Base-by-base conservation (phyloP, 169 alveolate genomes). In the Babesia divergens region DNA sequence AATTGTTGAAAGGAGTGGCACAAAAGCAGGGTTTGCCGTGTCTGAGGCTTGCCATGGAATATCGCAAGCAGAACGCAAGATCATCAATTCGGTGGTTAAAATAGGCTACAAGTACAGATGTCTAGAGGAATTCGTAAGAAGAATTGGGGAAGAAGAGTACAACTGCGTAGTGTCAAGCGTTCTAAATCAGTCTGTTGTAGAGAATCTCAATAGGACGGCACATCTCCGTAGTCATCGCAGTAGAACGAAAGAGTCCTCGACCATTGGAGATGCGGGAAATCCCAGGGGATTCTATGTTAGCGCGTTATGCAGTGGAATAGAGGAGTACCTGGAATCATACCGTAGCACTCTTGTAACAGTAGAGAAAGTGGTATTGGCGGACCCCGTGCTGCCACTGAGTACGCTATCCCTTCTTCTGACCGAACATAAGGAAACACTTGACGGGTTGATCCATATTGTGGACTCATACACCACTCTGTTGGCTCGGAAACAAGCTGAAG, bases 231-330 rank as follows among this genome's bases (percentile, higher is more conserved):
- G n/a, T n/a, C n/a, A n/a, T n/a, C n/a, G n/a, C n/a, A n/a, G n/a
- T n/a, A n/a, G n/a, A n/a, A n/a, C n/a, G n/a, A n/a, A n/a, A n/a
- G n/a, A n/a, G n/a, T n/a, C n/a, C n/a, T 77, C 71, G 46, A 65
- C 46, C 60, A 66, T 60, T 34, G 55, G 62, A 50, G 71, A 77
- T 60, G 59, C 82, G 24, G 16, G 64, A 20, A 51, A 77, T 66
- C 86, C 77, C 11, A 65, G 75, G 37, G 87, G 89, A 29, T 75
- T 77, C 62, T 87, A 87, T 46, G 72, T 86, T 29, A 65, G 54
- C 47, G 89, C 88, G 24, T 44, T 82, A 56, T 43, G 85, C 47
- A 70, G 60, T 51, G 90, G 84, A 31, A 83, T 87, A 34, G 77
- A 83, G 22, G 74, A 79, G 65, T 83, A 79, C 56, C 74, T 83